Evolutionary conservation across 1,284 basidiomycete species (phyloP), one percentile per base, ranked within the genome.

Genomic region (Xanthoconium separans): DNA sequence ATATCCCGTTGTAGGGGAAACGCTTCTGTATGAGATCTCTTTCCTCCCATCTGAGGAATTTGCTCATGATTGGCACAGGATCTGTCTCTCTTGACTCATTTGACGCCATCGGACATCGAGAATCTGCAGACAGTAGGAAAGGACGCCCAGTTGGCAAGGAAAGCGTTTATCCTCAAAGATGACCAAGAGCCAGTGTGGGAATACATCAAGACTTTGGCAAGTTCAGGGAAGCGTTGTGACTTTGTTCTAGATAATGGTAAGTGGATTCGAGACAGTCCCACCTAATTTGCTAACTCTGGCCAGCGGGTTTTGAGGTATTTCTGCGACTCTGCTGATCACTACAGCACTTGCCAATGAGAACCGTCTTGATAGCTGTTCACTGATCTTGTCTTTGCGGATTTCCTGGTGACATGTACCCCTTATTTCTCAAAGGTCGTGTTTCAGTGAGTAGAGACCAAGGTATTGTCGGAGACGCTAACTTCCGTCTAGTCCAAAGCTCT

Each of bases 301-400:
- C 53, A 94, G 92, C 91, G 64, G 93, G 93, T 2, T 98, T 98
- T 60, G 95, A 98, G 59, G 60, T 68, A 66, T 34, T 36, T 1
- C 15, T 36, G 12, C 9, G 31, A 20, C 18, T 16, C 41, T 36
- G 50, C 22, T 2, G 13, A 24, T 20, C 22, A 30, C 40, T 9
- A n/a, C 11, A 20, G 30, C 27, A 47, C 39, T 37, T 24, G 30
- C 51, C 50, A 44, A 56, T 16, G 48, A 55, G 43, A 47, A 34
- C 41, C 16, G 6, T 0, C 16, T 30, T n/a, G 24, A 51, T 59
- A 93, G 89, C 77, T 98, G 15, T 95, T 93, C 71, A 97, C 95
- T 2, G 97, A 98, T 68, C 75, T 98, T 31, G 85, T 98, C 20
- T 87, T 99, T 59, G 96, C 95, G 36, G 96, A 99, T 69, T 98